Evolutionary conservation across 1,139 yeast genomes (phyloP).

Genomic region (Ashbya aceris): DNA sequence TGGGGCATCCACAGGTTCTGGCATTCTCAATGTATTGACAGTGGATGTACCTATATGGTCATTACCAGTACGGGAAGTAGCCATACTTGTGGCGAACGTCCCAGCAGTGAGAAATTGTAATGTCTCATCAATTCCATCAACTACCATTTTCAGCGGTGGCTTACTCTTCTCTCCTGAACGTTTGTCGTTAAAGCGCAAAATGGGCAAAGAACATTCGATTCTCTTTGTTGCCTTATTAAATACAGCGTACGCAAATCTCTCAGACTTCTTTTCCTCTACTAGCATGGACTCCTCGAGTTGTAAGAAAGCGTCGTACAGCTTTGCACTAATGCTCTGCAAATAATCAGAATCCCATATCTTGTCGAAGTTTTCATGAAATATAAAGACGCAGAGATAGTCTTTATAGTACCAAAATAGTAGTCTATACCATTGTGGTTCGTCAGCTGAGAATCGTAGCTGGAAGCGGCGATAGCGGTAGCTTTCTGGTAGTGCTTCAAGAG

Average conservation of each 20-base stretch:
- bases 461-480: conserved; percentile 20
- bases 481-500: conserved; percentile 17
- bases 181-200: conserved; percentile 7
- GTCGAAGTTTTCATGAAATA: conserved; percentile 19
- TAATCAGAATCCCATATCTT: conserved; percentile 25
- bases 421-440: conserved; percentile 12
- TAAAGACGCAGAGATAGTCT: conserved; percentile 19
- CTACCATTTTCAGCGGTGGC: conserved; percentile 20
- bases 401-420: conserved; percentile 27
- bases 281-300: conserved; percentile 11
- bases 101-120: conserved; percentile 6
- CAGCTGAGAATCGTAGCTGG: conserved; percentile 14
- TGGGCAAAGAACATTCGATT: conserved; percentile 19
- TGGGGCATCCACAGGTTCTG: background rate
- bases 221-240: conserved; percentile 11
- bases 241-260: conserved; percentile 6
- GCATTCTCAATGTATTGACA: background rate
- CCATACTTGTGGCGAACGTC: conserved; percentile 10
- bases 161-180: conserved; percentile 2
- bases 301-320: conserved; percentile 18
- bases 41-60: background rate
- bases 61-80: background rate
- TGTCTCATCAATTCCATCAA: conserved; percentile 22
- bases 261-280: conserved; percentile 7
- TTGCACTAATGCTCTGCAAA: conserved; percentile 18